A percentile compares a stretch with the other conserved stretches of the same genome.
Conservation (phyloP, 2,329 filamentous ascomycete species). For the Cryphonectria japonica region DNA sequence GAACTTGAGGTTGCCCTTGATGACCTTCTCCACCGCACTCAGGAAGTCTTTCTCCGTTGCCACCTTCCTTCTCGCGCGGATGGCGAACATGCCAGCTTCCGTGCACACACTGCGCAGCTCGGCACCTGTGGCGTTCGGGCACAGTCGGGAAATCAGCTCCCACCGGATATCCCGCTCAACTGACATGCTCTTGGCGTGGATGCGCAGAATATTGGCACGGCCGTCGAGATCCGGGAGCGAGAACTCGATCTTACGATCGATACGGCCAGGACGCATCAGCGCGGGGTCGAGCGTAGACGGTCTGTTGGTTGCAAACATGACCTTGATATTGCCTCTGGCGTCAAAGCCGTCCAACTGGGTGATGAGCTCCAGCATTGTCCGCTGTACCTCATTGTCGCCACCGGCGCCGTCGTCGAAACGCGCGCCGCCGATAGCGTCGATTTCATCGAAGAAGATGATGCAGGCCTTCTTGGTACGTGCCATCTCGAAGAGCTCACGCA, state of each 20-base stretch:
- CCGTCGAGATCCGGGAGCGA: constrained; percentile 96
- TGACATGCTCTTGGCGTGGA: constrained; percentile 99
- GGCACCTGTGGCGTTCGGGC: constrained; percentile 95
- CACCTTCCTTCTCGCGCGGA: constrained; percentile 92
- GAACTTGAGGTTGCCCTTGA: constrained; percentile 99
- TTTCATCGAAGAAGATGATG: constrained; percentile 99
- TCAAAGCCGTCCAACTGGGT: constrained; percentile 97
- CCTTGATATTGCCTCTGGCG: constrained; percentile 96
- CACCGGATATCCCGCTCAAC: constrained; percentile 98
- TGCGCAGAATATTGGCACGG: constrained; percentile 94
- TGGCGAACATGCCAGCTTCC: constrained; percentile 98
- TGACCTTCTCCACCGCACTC: constrained; percentile 97
- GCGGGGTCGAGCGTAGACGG: constrained; percentile 96
- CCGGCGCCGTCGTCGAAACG: constrained; percentile 96
- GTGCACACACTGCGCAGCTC: constrained; percentile 96
- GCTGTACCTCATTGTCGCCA: constrained; percentile 95
- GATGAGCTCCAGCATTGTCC: constrained; percentile 97
- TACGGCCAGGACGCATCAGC: constrained; percentile 94
- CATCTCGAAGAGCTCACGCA: constrained; percentile 99
- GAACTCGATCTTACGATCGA: constrained; percentile 99
- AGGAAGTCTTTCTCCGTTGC: constrained; percentile 99
- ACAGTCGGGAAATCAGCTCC: constrained; percentile 96
- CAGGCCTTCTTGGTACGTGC: constrained; percentile 98
- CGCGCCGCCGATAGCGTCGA: constrained; percentile 93
- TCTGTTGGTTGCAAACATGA: constrained; percentile 98